Conservation (phyloP, 202 grass and related monocot species). For the Digitaria exilis region DNA sequence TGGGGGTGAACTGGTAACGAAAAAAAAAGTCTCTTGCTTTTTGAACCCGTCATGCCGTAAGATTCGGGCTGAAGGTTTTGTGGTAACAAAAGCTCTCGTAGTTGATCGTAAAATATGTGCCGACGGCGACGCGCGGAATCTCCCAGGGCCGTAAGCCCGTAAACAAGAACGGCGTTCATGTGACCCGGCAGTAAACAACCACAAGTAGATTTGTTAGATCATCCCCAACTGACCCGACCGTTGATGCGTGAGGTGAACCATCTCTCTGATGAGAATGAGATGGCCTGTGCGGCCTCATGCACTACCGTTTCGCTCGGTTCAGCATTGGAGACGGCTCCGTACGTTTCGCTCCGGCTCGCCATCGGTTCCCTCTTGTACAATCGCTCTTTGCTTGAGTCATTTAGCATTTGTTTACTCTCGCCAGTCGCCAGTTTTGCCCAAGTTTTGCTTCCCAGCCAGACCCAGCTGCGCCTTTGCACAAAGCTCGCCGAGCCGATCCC, state of each 20-base stretch:
- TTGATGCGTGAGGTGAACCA: not conserved
- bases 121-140: not conserved
- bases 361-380: no score
- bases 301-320: not conserved
- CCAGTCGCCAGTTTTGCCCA: no score
- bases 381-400: no score
- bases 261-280: no score
- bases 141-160: not conserved
- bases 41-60: not conserved
- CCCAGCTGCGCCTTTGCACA: conserved; percentile 18
- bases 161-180: not conserved
- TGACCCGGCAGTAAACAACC: not conserved
- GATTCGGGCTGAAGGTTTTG: not conserved
- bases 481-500: not conserved
- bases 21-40: not conserved
- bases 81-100: not conserved
- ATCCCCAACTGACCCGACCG: not conserved
- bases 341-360: no score
- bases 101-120: not conserved
- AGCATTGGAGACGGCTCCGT: not conserved
- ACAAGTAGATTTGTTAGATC: not conserved
- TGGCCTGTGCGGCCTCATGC: not conserved
- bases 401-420: no score
- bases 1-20: no score
- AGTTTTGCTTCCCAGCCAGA: not conserved